A percentile compares a stretch with the other conserved stretches of the same genome.
Evolutionary conservation across 2,329 filamentous ascomycete species (phyloP).

Genomic region (Scedosporium dehoogii): DNA sequence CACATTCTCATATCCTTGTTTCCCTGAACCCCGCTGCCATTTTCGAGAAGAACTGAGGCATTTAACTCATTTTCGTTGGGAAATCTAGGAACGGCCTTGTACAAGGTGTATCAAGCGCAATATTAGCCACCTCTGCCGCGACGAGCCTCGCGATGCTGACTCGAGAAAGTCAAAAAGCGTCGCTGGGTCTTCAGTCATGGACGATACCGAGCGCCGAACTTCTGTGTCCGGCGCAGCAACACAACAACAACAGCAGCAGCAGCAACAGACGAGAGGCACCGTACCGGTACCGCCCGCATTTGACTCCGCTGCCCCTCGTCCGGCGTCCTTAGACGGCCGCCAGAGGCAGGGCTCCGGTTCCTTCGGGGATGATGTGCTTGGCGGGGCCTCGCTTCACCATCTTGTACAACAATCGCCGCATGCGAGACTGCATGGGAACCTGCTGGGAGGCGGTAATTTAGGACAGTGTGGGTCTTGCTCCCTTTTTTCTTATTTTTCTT

Average conservation of each 20-base stretch:
- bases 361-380: slow-evolving; percentile 3
- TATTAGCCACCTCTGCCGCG: slow-evolving; percentile 96
- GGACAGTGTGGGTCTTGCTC: slow-evolving; percentile 59
- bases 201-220: slow-evolving; percentile 41
- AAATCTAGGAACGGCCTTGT: slow-evolving; percentile 76
- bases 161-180: slow-evolving; percentile 70
- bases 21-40: not conserved
- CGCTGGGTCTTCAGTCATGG: slow-evolving; percentile 43
- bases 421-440: slow-evolving; percentile 46
- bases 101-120: slow-evolving; percentile 96
- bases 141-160: slow-evolving; percentile 81
- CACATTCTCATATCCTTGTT: not conserved
- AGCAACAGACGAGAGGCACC: slow-evolving; percentile 8
- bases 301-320: slow-evolving; percentile 1
- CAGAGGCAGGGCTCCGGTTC: slow-evolving; percentile 2
- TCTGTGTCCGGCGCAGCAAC: slow-evolving; percentile 12
- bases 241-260: slow-evolving; percentile 19
- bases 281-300: slow-evolving; percentile 12
- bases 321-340: not conserved
- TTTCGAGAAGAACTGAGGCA: slow-evolving; percentile 13
- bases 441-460: slow-evolving; percentile 37
- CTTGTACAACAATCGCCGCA: slow-evolving; percentile 63
- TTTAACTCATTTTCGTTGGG: slow-evolving; percentile 18
- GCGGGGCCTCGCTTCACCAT: slow-evolving; percentile 23
- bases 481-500: slow-evolving; percentile 6